Evolutionary conservation across 139 green algal genomes (phyloP).

Genomic region (Microglena sp.): DNA sequence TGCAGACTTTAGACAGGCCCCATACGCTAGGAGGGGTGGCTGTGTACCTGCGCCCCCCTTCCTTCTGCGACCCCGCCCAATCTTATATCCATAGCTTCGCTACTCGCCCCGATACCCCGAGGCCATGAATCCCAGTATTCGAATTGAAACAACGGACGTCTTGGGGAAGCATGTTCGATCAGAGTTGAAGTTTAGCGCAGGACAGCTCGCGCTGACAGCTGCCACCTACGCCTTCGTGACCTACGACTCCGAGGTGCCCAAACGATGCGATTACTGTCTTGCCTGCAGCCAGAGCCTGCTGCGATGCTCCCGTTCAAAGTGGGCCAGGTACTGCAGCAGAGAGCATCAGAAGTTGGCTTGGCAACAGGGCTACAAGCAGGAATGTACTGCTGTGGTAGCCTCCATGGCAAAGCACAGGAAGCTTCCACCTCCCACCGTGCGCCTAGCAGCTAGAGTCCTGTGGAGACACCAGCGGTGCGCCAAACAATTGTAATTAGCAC

Average conservation of each 20-base stretch:
- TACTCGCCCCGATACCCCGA: no score
- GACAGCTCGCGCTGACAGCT: neutral
- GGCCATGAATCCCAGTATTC: no score
- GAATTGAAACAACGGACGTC: no score
- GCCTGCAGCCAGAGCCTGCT: neutral
- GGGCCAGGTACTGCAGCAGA: constrained; percentile 28
- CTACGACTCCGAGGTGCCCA: constrained; percentile 2
- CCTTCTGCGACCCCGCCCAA: no score
- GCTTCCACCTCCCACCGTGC: constrained; percentile 45
- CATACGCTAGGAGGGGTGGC: no score
- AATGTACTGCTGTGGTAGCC: constrained; percentile 47
- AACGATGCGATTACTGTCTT: constrained; percentile 8
- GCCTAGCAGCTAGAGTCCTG: constrained; percentile 40
- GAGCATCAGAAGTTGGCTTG: constrained; percentile 53
- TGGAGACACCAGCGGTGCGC: constrained; percentile 32
- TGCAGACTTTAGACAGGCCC: no score
- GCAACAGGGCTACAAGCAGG: constrained; percentile 35
- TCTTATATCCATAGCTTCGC: no score
- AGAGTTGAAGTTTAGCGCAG: no score
- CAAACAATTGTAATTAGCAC: no score
- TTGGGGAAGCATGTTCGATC: no score
- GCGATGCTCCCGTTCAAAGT: constrained; percentile 5
- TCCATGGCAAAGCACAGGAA: no score
- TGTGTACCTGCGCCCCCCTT: no score
- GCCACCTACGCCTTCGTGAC: neutral